Percentiles rank a stretch among this genome's conserved stretches.
These are phyloP conservation scores for Talaromyces sp. DNA, from an alignment of 2,329 filamentous ascomycete genomes.

Conservation along the genomic window DNA sequence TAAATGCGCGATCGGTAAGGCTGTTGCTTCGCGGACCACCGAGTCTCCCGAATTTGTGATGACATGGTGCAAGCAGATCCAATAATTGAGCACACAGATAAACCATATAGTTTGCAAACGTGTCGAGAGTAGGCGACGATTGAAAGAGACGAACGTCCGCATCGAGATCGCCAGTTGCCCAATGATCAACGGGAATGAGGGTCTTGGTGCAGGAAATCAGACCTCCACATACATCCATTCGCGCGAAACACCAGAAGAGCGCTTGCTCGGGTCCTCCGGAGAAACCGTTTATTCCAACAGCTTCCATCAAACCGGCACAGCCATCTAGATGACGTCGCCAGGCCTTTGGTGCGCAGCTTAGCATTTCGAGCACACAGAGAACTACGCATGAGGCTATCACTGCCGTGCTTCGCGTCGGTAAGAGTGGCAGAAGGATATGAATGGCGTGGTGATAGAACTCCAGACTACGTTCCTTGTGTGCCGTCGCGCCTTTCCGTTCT, in stretches of 20 bases:
- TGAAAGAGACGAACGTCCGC: background rate
- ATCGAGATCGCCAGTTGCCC: background rate
- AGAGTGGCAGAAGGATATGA: slow-evolving; percentile 45
- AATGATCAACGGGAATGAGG: slow-evolving; percentile 33
- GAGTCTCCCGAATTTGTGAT: background rate
- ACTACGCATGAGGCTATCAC: slow-evolving; percentile 54
- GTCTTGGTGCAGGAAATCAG: slow-evolving; percentile 51
- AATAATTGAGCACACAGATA: background rate
- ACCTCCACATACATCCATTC: slow-evolving; percentile 56
- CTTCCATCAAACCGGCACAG: slow-evolving; percentile 52
- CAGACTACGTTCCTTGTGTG: slow-evolving; percentile 48
- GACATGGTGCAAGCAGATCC: background rate
- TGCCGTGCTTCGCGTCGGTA: slow-evolving; percentile 47
- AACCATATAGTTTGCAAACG: background rate
- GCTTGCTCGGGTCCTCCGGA: slow-evolving; percentile 52
- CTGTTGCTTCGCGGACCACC: slow-evolving; percentile 32
- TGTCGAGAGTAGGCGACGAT: background rate
- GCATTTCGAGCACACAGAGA: slow-evolving; percentile 54
- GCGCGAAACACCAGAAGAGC: slow-evolving; percentile 57
- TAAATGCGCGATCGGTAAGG: slow-evolving; percentile 41
- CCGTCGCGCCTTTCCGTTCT: slow-evolving; percentile 47
- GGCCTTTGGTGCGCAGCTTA: slow-evolving; percentile 38
- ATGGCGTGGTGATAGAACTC: slow-evolving; percentile 54
- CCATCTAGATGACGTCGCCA: slow-evolving; percentile 57
- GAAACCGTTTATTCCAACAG: slow-evolving; percentile 51